These are phyloP conservation scores for Metarhizium anisopliae DNA, from an alignment of 2,329 filamentous ascomycete species.

Conservation along the genomic window DNA sequence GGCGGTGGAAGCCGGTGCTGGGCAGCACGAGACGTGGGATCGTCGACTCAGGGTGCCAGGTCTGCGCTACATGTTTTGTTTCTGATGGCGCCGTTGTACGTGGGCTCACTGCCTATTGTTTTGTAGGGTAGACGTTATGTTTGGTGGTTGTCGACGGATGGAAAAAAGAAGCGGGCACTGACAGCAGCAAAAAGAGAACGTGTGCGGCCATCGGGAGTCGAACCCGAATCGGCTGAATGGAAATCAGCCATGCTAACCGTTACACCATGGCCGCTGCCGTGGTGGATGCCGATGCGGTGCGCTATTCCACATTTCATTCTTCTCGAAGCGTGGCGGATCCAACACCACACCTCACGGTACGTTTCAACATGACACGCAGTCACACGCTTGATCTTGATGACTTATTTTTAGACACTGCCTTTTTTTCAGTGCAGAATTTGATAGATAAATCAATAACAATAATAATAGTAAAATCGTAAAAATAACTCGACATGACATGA, in stretches of 20 bases:
- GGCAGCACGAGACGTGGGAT: background rate
- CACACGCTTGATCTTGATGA: no score
- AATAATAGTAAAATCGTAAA: no score
- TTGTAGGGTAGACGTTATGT: no score
- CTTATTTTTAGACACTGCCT: no score
- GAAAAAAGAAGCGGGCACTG: background rate
- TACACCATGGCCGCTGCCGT: constrained; percentile 10
- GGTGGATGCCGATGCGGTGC: no score
- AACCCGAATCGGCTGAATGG: constrained; percentile 14
- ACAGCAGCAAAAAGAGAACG: background rate
- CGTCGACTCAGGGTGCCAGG: background rate
- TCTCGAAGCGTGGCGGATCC: background rate
- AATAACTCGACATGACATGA: no score
- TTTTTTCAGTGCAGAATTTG: no score
- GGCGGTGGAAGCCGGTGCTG: background rate
- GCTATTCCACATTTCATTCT: background rate
- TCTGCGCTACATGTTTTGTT: background rate
- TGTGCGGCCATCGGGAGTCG: constrained; percentile 10
- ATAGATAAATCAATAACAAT: no score
- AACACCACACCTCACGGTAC: no score
- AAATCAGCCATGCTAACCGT: constrained; percentile 14
- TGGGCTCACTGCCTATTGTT: no score
- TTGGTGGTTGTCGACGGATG: background rate
- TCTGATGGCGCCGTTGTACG: no score
- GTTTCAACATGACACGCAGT: no score